Evolutionary conservation across 2,329 filamentous ascomycete species (phyloP).

Genomic region (Aureobasidium sp.): DNA sequence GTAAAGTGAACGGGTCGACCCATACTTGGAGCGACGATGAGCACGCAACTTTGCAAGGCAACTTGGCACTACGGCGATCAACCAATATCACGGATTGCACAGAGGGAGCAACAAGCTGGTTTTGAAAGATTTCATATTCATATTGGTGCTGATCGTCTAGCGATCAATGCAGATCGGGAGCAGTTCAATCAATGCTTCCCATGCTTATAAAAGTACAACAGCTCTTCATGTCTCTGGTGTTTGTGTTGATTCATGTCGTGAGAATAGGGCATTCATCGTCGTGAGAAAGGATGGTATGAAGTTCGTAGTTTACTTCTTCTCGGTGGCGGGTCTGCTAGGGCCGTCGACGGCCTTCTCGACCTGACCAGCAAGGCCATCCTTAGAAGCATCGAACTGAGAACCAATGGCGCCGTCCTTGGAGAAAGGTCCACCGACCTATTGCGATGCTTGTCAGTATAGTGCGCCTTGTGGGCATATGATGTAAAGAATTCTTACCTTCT

Average conservation of each 20-base stretch:
- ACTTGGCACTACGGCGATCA: not conserved
- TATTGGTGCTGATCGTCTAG: not conserved
- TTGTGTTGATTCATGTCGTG: not conserved
- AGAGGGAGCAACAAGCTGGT: not conserved
- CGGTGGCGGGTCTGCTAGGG: conserved; percentile 30
- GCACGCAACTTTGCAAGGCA: not conserved
- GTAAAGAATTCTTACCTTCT: conserved; percentile 25
- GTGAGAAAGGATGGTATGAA: not conserved
- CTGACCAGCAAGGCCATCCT: conserved; percentile 47
- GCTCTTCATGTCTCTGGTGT: not conserved
- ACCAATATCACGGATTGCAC: not conserved
- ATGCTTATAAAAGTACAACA: not conserved
- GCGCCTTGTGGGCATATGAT: not conserved
- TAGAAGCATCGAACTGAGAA: conserved; percentile 47
- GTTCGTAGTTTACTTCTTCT: conserved; percentile 19
- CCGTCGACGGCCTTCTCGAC: conserved; percentile 44
- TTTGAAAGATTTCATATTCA: not conserved
- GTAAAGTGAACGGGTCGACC: too few relatives aligned
- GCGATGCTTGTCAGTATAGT: not conserved
- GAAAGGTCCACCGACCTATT: conserved; percentile 43
- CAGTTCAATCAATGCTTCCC: not conserved
- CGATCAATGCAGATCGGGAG: not conserved
- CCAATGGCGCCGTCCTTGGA: conserved; percentile 48
- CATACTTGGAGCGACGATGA: not conserved
- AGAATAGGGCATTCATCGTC: not conserved